phyloP scores from a whole-genome alignment of 257 asterid species.

The Nicotiana paniculata region DNA sequence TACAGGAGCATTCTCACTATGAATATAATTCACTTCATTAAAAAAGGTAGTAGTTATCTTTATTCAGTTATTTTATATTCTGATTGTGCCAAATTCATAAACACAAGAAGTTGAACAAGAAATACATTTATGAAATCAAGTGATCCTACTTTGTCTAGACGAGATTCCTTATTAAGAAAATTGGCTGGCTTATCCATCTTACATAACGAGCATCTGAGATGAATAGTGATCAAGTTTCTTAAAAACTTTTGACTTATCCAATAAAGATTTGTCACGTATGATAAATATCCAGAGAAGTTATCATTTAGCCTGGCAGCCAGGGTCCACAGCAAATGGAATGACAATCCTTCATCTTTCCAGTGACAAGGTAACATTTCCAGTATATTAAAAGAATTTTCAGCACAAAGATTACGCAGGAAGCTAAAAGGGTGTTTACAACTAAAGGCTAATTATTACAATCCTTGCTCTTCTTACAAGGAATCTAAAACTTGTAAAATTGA shows the following conservation, averaged over 20 bases:
- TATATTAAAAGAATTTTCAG: no score
- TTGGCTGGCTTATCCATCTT: neutral
- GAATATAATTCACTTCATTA: neutral
- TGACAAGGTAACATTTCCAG: no score
- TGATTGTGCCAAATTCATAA: neutral
- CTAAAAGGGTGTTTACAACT: no score
- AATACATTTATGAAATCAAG: neutral
- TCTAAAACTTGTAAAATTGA: no score
- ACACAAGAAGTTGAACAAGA: neutral
- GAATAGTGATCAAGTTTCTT: neutral
- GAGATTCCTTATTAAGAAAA: neutral
- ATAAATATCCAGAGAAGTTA: neutral
- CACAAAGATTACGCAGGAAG: no score
- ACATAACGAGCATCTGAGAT: neutral
- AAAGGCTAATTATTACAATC: no score
- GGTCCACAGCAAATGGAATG: neutral
- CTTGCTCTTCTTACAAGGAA: no score
- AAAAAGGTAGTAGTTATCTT: neutral
- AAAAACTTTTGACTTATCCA: neutral
- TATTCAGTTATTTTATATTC: neutral
- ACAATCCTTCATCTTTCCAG: neutral
- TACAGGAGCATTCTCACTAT: neutral
- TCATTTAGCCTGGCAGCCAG: neutral
- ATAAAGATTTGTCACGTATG: neutral
- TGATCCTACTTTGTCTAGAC: neutral